A percentile compares a stretch with the other conserved stretches of the same genome.
These are phyloP conservation scores for Naganishia kalamii DNA, from an alignment of 768 basidiomycete genomes.

Conservation along the genomic window DNA sequence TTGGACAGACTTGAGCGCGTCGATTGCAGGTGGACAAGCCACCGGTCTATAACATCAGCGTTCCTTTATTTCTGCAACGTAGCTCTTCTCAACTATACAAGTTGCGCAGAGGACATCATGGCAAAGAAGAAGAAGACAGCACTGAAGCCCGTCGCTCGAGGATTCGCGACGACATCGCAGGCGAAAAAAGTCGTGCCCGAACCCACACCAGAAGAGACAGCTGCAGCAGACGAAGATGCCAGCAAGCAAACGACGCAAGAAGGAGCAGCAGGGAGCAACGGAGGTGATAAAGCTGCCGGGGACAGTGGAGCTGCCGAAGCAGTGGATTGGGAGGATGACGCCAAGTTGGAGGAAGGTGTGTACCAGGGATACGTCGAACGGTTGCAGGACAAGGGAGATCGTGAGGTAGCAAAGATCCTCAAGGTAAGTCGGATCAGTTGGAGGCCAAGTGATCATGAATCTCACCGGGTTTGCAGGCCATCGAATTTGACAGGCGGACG, in stretches of 20 bases:
- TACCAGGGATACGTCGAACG: slow-evolving; percentile 72
- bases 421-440: slow-evolving; percentile 62
- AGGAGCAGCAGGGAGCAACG: neutral
- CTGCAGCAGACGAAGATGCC: neutral
- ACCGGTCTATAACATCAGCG: neutral
- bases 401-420: slow-evolving; percentile 64
- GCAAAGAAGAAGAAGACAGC: slow-evolving; percentile 44
- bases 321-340: slow-evolving; percentile 37
- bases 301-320: slow-evolving; percentile 24
- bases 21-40: neutral
- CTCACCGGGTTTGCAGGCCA: slow-evolving; percentile 60
- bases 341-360: slow-evolving; percentile 43
- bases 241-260: neutral
- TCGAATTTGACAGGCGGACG: slow-evolving; percentile 73
- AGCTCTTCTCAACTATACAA: neutral
- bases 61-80: too few species aligned
- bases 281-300: neutral
- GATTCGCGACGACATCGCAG: slow-evolving; percentile 42
- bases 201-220: neutral
- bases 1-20: neutral
- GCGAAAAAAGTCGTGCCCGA: slow-evolving; percentile 27
- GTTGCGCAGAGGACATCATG: slow-evolving; percentile 27
- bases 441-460: too few species aligned
- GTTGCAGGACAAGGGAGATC: slow-evolving; percentile 79
- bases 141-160: slow-evolving; percentile 42